A percentile compares a stretch with the other conserved stretches of the same genome.
phyloP scores from a whole-genome alignment of 1,284 basidiomycete genomes.

The Melanopsichium pennsylvanicum region DNA sequence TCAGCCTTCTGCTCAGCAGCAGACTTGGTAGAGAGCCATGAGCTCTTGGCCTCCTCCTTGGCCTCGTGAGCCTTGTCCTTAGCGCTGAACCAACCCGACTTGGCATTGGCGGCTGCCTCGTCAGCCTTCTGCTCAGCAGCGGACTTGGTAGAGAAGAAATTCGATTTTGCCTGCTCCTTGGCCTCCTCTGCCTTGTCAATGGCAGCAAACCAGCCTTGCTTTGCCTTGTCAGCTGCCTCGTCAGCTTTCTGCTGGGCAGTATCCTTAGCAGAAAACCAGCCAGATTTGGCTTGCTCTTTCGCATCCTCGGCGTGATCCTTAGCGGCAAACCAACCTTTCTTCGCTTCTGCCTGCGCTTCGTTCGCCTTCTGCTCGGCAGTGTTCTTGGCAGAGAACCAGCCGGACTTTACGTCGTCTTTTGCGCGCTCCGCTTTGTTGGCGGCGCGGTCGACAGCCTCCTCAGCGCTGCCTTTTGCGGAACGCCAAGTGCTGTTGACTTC shows the following conservation, averaged over 20 bases:
- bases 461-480: constrained; percentile 20
- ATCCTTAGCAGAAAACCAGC: constrained; percentile 15
- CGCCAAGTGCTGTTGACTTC: constrained; percentile 34
- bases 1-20: constrained; percentile 19
- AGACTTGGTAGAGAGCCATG: constrained; percentile 14
- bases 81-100: no score
- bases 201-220: constrained; percentile 30
- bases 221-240: constrained; percentile 14
- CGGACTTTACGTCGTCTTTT: constrained; percentile 30
- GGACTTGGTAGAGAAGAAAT: constrained; percentile 17
- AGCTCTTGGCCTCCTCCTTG: no score
- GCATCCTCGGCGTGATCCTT: constrained; percentile 28
- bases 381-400: constrained; percentile 41
- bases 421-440: constrained; percentile 19
- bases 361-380: constrained; percentile 26
- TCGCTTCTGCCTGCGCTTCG: constrained; percentile 18
- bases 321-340: constrained; percentile 27
- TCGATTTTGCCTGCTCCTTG: constrained; percentile 12
- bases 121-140: constrained; percentile 28
- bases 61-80: no score
- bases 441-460: constrained; percentile 19
- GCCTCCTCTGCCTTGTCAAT: constrained; percentile 39
- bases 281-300: constrained; percentile 10
- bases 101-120: no score
- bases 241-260: constrained; percentile 32